These are phyloP conservation scores for Hanseniaspora vineae DNA, from an alignment of 805 yeast species.

Conservation along the genomic window DNA sequence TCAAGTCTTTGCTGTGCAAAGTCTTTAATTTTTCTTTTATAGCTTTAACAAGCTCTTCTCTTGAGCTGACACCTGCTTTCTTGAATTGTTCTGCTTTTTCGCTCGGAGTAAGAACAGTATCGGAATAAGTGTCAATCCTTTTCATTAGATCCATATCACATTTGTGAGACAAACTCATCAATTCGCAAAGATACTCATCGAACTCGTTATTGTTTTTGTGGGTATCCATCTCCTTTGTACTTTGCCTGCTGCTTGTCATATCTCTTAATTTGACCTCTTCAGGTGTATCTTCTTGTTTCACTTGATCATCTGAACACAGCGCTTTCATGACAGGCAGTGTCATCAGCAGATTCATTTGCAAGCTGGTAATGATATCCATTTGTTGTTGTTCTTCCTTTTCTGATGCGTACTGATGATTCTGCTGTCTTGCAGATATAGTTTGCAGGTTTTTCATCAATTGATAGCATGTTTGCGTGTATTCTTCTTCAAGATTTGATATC, in stretches of 20 bases:
- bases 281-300: no score
- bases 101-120: background rate
- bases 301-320: background rate
- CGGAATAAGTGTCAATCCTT: background rate
- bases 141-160: background rate
- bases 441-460: background rate
- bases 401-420: background rate
- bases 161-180: background rate
- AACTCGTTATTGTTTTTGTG: background rate
- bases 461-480: background rate
- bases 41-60: background rate
- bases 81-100: background rate
- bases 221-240: background rate
- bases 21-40: background rate
- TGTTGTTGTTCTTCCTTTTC: background rate
- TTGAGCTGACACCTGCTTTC: background rate
- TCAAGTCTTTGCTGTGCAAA: background rate
- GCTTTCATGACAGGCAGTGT: background rate
- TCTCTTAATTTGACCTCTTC: no score
- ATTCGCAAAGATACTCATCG: background rate
- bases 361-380: background rate
- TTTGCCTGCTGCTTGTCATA: background rate
- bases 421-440: background rate
- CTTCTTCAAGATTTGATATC: background rate
- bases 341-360: background rate